Evolutionary conservation across 768 basidiomycete genomes (phyloP).

Genomic region (Suillus spraguei): DNA sequence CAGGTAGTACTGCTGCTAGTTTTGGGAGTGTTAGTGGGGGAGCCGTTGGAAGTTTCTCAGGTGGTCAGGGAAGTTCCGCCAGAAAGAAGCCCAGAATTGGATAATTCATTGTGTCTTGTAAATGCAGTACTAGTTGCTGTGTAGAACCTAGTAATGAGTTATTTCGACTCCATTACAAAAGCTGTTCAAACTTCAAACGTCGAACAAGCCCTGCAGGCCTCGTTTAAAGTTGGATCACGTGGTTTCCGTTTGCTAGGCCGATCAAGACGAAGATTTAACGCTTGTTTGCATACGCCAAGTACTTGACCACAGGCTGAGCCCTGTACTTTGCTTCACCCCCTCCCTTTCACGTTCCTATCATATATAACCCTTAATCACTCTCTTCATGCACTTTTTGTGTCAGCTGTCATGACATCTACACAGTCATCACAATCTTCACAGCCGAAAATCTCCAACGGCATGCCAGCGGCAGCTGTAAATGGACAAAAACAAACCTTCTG

Average conservation of each 20-base stretch:
- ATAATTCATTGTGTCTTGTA: constrained; percentile 21
- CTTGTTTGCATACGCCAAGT: neutral
- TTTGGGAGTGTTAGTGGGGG: constrained; percentile 62
- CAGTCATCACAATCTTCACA: constrained; percentile 14
- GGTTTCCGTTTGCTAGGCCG: neutral
- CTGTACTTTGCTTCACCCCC: constrained; percentile 4
- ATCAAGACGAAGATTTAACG: constrained; percentile 9
- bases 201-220: neutral
- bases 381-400: constrained; percentile 13
- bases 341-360: constrained; percentile 10
- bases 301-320: constrained; percentile 8
- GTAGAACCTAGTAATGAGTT: neutral
- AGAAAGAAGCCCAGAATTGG: constrained; percentile 66
- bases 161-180: neutral
- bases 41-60: constrained; percentile 30
- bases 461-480: constrained; percentile 26
- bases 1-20: constrained; percentile 60
- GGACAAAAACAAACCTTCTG: constrained; percentile 32
- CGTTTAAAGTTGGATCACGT: constrained; percentile 5
- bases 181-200: neutral
- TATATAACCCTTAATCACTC: constrained; percentile 14
- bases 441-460: constrained; percentile 18
- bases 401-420: constrained; percentile 10
- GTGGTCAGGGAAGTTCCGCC: constrained; percentile 39
- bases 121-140: neutral